A percentile compares a stretch with the other conserved stretches of the same genome.
phyloP scores from a whole-genome alignment of 2,329 filamentous ascomycete species.

The Dothideomycetes sp. region DNA sequence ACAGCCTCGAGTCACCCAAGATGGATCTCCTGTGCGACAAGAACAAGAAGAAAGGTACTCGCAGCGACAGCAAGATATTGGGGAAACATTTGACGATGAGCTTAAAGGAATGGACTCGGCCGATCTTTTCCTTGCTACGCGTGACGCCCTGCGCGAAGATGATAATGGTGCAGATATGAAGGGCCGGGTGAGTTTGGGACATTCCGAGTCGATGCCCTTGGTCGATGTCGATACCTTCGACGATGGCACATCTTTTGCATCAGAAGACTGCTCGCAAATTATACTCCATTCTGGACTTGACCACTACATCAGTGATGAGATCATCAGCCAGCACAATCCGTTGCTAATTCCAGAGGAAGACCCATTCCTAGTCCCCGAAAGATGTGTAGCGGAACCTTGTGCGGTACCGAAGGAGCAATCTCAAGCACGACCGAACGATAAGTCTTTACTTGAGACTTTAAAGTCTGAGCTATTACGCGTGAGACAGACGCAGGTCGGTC shows the following conservation, averaged over 20 bases:
- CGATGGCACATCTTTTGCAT: not conserved
- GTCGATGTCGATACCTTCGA: no score
- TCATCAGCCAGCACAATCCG: not conserved
- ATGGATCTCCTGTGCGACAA: conserved; percentile 2
- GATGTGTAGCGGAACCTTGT: no score
- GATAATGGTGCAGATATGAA: no score
- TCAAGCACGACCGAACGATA: not conserved
- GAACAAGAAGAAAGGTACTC: conserved; percentile 1
- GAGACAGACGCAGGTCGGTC: no score
- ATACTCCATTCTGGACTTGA: not conserved
- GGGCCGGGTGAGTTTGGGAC: no score
- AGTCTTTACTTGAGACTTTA: not conserved
- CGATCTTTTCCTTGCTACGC: not conserved
- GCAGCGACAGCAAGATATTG: not conserved
- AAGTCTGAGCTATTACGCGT: no score
- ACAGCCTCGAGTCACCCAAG: conserved; percentile 4
- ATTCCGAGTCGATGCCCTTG: no score
- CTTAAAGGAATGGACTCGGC: not conserved
- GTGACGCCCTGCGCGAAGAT: no score
- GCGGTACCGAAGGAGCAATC: not conserved
- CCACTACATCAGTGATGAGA: not conserved
- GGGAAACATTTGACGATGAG: not conserved
- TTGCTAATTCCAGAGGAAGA: not conserved
- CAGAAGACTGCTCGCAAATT: not conserved
- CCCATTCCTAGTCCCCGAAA: not conserved